Percentiles rank a stretch among this genome's conserved stretches.
Conservation (phyloP, 2,329 filamentous ascomycete species). For the Trichoderma semiorbis region DNA sequence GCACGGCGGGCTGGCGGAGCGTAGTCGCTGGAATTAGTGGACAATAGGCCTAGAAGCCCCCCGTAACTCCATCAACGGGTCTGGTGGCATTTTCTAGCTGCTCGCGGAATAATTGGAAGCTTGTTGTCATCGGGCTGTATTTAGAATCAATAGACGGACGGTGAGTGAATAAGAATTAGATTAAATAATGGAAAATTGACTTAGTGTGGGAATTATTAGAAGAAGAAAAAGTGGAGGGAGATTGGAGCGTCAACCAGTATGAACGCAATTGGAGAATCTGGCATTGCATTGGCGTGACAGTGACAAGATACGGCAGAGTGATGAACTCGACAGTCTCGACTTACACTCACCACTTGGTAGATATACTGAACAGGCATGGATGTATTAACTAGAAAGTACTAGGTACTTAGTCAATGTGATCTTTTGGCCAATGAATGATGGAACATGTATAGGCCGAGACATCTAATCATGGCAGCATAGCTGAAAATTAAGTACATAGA, state of each 20-base stretch:
- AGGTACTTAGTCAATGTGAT: too few relatives aligned
- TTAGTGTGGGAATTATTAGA: neutral
- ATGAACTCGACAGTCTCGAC: neutral
- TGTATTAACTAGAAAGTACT: neutral
- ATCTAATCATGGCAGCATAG: too few relatives aligned
- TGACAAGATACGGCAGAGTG: neutral
- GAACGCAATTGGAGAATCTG: neutral
- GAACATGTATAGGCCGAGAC: too few relatives aligned
- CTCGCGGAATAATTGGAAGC: neutral
- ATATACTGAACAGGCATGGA: neutral
- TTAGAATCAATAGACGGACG: neutral
- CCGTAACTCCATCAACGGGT: neutral
- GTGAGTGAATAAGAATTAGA: neutral
- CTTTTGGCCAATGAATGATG: too few relatives aligned
- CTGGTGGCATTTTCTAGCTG: neutral
- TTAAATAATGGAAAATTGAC: neutral
- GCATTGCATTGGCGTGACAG: neutral
- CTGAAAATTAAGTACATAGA: neutral
- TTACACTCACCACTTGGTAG: neutral
- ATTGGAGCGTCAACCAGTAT: too few relatives aligned
- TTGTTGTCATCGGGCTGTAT: neutral
- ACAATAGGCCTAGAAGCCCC: neutral
- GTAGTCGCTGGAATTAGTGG: neutral
- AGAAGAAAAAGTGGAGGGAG: neutral
- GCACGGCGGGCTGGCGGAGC: neutral